phyloP scores from a whole-genome alignment of 176 grass and related monocot species.

The Bonia amplexicaulis region DNA sequence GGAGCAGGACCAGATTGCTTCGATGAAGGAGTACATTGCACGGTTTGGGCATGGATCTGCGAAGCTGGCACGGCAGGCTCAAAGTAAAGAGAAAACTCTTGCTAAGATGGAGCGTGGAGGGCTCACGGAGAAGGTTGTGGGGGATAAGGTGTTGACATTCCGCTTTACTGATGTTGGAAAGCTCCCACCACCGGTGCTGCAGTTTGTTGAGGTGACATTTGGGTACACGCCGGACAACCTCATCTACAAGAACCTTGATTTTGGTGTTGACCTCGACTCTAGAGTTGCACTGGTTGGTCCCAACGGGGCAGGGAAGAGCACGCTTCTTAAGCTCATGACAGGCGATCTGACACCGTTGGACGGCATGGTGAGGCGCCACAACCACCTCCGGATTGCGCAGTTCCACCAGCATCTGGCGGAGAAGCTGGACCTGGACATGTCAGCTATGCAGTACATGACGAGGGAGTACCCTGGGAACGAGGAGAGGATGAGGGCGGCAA shows the following conservation, averaged over 20 bases:
- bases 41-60: constrained; percentile 89
- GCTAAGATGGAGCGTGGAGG: constrained; percentile 98
- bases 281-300: constrained; percentile 78
- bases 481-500: constrained; percentile 76
- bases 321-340: constrained; percentile 90
- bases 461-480: constrained; percentile 84
- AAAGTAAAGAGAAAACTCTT: constrained; percentile 95
- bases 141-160: constrained; percentile 68
- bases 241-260: constrained; percentile 83
- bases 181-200: constrained; percentile 77
- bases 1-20: constrained; percentile 91
- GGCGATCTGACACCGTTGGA: constrained; percentile 63
- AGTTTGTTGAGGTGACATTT: constrained; percentile 88
- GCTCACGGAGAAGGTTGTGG: constrained; percentile 70
- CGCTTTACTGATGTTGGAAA: constrained; percentile 79
- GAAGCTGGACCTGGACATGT: constrained; percentile 79
- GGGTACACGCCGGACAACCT: constrained; percentile 76
- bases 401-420: constrained; percentile 86
- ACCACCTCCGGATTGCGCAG: constrained; percentile 82
- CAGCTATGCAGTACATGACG: constrained; percentile 78
- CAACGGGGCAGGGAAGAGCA: constrained; percentile 91
- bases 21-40: constrained; percentile 95
- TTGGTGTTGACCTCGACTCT: constrained; percentile 91
- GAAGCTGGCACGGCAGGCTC: constrained; percentile 82
- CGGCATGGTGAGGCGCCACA: constrained; percentile 92